Percentiles rank a stretch among this genome's conserved stretches.
Conservation (phyloP, 352 stramenopile species). For the Globisporangium emineosum region DNA sequence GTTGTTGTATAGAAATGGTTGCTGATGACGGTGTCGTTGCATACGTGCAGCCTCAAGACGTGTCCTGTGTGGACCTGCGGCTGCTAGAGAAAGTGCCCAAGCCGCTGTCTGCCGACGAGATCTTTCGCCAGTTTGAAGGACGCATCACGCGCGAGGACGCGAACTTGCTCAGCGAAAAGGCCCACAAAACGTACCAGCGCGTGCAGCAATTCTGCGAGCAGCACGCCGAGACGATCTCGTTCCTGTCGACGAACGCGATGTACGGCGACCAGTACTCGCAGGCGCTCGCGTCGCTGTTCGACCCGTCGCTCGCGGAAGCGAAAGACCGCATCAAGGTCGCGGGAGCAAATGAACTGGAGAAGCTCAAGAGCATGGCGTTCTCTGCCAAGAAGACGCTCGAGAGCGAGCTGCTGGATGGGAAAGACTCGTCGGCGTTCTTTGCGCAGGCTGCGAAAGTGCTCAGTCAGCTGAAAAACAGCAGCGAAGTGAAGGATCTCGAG, state of each 20-base stretch:
- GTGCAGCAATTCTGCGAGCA: constrained; percentile 70
- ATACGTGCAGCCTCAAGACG: constrained; percentile 44
- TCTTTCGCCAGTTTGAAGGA: constrained; percentile 66
- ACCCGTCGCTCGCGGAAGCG: constrained; percentile 62
- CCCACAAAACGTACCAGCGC: constrained; percentile 45
- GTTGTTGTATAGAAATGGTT: not conserved
- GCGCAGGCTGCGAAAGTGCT: constrained; percentile 55
- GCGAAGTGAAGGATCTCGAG: constrained; percentile 51
- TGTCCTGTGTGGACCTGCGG: constrained; percentile 62
- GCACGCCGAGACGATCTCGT: constrained; percentile 68
- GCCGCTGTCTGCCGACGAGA: constrained; percentile 58
- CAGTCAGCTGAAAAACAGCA: constrained; percentile 57
- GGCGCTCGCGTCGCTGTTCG: constrained; percentile 51
- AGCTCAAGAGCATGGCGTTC: constrained; percentile 48
- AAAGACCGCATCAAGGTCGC: constrained; percentile 47
- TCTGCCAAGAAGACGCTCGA: constrained; percentile 61
- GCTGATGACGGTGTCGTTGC: too few species aligned
- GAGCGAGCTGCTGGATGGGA: constrained; percentile 60
- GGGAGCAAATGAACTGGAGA: constrained; percentile 44
- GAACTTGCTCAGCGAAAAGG: constrained; percentile 41
- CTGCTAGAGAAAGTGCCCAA: constrained; percentile 66
- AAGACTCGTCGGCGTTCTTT: constrained; percentile 62
- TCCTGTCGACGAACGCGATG: constrained; percentile 64
- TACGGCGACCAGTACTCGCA: constrained; percentile 70
- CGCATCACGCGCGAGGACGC: constrained; percentile 63